Evolutionary conservation across 2,329 filamentous ascomycete genomes (phyloP).

Genomic region (Aspergillus sp.): DNA sequence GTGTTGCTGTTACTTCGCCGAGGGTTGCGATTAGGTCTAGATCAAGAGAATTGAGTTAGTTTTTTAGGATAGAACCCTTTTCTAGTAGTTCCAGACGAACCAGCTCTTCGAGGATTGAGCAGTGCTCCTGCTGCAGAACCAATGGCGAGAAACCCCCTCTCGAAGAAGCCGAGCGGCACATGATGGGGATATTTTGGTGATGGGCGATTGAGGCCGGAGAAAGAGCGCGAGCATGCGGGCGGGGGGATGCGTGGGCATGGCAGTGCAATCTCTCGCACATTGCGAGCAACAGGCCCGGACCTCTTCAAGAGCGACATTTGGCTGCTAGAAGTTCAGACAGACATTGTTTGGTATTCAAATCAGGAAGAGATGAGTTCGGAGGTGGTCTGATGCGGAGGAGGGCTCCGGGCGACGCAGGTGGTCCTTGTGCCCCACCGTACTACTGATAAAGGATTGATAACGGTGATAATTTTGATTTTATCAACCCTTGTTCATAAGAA

Average conservation of each 20-base stretch:
- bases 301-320: conserved; percentile 33
- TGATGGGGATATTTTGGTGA: conserved; percentile 87
- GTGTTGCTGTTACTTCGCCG: conserved; percentile 91
- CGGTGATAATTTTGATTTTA: conserved; percentile 14
- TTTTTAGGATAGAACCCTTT: background rate
- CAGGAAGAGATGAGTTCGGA: background rate
- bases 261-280: conserved; percentile 15
- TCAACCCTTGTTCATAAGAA: background rate
- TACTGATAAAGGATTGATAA: conserved; percentile 17
- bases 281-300: conserved; percentile 16
- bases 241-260: conserved; percentile 7
- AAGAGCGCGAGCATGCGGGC: conserved; percentile 46
- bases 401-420: conserved; percentile 13
- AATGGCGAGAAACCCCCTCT: conserved; percentile 69
- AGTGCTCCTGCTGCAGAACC: conserved; percentile 62
- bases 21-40: conserved; percentile 87
- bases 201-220: conserved; percentile 84
- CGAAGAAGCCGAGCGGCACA: conserved; percentile 77
- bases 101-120: conserved; percentile 76
- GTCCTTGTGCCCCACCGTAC: conserved; percentile 13
- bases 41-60: background rate
- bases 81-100: conserved; percentile 41
- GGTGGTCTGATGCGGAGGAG: conserved; percentile 21
- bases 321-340: conserved; percentile 1
- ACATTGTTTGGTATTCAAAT: conserved; percentile 12